Base-by-base conservation (phyloP, 495 filamentous ascomycete species). In the Cenococcum geophilum region DNA sequence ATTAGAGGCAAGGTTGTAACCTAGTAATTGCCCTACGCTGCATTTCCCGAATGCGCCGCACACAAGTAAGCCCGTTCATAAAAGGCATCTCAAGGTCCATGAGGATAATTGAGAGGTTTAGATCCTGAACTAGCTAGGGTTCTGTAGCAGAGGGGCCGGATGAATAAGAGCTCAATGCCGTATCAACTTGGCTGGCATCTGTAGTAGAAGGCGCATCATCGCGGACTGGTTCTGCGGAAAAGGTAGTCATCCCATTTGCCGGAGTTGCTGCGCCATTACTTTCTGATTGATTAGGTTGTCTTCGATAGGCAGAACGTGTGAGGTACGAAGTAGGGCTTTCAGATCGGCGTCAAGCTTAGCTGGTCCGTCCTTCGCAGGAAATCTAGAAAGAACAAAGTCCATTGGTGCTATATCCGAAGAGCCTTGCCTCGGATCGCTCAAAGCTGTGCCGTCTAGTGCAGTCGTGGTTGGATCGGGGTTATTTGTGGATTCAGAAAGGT, bases 41-140 rank as follows among this genome's bases (percentile, higher is more conserved):
- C 62, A 60, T 51, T 36, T 65, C 62, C 11, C 62, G 57, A 8
- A 65, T 61, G 12, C 57, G 49, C 4, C 43, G 35, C 16, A 55
- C 51, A 43, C 62, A 65, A 11, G 62, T 65, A 11, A 65, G 42
- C 11, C 62, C 62, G 48, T 65, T 52, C 62, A 65, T 65, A 34
- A 60, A 21, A 8, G 62, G 62, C 62, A 65, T 65, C 42, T 65
- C 57, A 11, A 48, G 49, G 23, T 65, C 62, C 18, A 65, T 52
- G n/a, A 59, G 53, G 12, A 65, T 60, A n/a, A 65, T 52, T 0
- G 52, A 57, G 59, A 16, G 59, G 59, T 14, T 49, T 49, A 21
- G 16, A 25, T 14, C n/a, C 36, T 12, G 53, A 22, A 40, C 1
- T 0, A 25, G 42, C 14, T 12, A 40, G 36, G 21, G 8, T 32